Evolutionary conservation across 2,329 filamentous ascomycete species (phyloP), one percentile per base, ranked within the genome.

Genomic region (Colletotrichum salicis): DNA sequence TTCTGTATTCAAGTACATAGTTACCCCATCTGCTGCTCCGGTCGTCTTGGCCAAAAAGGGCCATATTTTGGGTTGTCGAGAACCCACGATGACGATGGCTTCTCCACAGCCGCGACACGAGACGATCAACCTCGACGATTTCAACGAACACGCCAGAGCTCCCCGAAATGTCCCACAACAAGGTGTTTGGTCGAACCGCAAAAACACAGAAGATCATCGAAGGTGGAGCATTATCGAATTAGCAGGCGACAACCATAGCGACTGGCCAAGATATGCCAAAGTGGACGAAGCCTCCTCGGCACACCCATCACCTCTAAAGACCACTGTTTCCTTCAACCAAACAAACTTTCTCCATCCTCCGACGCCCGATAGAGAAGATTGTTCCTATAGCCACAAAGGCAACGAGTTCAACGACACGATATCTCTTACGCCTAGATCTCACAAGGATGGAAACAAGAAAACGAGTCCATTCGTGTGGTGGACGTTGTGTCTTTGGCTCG

Each of bases 401-500:
- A 37, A 64, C 19, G 65, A 59, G 1, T 51, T 31, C 27, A 55
- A 45, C 27, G 69, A 71, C 45, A 60, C 65, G 41, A 33, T 56
- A 19, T 59, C 59, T 24, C 54, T 71, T 15, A 71, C 59, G 7
- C 4, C 65, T 8, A 56, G 6, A 15, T 33, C 65, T n/a, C 27
- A 48, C 31, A 48, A 7, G 4, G n/a, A 51, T 5, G 33, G 35
- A 0, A 22, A 15, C 5, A 41, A 45, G 2, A 64, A 64, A 6
- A 3, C 8, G 15, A 60, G 65, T 55, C 56, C 15, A 12, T 71
- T 71, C 59, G 65, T 69, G 27, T 71, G 69, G 69, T 71, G 59
- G 65, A 71, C 69, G 3, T 22, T 68, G 12, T 66, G 58, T 4
- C 45, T 71, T 11, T 71, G 69, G 69, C 12, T 64, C 11, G 24